Percentiles rank a stretch among this genome's conserved stretches.
Conservation (phyloP, 2,329 filamentous ascomycete species). For the Talaromyces verruculosus region DNA sequence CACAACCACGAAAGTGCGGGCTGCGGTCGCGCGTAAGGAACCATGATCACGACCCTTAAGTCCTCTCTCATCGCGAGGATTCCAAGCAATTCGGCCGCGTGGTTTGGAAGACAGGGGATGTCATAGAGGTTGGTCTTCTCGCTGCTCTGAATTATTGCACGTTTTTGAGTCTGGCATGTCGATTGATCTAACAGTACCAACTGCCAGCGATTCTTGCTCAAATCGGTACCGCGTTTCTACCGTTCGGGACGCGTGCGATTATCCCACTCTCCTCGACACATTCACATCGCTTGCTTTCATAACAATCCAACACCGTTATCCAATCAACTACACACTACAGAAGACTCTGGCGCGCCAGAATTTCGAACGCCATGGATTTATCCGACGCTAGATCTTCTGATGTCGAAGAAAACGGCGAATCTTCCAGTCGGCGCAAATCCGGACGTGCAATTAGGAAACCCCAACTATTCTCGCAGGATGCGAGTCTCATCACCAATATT, state of each 20-base stretch:
- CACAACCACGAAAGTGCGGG: conserved; percentile 4
- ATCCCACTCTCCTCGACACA: conserved; percentile 13
- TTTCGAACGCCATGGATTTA: conserved; percentile 14
- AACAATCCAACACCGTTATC: background rate
- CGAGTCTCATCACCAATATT: conserved; percentile 30
- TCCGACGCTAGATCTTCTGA: conserved; percentile 16
- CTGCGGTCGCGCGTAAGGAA: conserved; percentile 12
- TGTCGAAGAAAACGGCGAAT: conserved; percentile 19
- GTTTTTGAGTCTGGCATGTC: background rate
- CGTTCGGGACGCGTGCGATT: conserved; percentile 18
- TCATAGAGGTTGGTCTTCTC: background rate
- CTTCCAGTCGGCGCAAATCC: conserved; percentile 35
- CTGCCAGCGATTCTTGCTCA: background rate
- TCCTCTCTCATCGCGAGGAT: background rate
- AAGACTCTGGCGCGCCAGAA: background rate
- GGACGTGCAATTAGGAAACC: conserved; percentile 45
- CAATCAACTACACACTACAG: background rate
- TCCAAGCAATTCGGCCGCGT: background rate
- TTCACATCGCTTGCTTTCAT: background rate
- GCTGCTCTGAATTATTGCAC: background rate
- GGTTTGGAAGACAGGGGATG: background rate
- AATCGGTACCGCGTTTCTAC: conserved; percentile 17
- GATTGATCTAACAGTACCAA: background rate
- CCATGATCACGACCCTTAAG: background rate
- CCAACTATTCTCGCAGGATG: conserved; percentile 43